Percentiles rank a stretch among this genome's conserved stretches.
phyloP scores from a whole-genome alignment of 306 rosid genomes.

The Lablab purpureus region DNA sequence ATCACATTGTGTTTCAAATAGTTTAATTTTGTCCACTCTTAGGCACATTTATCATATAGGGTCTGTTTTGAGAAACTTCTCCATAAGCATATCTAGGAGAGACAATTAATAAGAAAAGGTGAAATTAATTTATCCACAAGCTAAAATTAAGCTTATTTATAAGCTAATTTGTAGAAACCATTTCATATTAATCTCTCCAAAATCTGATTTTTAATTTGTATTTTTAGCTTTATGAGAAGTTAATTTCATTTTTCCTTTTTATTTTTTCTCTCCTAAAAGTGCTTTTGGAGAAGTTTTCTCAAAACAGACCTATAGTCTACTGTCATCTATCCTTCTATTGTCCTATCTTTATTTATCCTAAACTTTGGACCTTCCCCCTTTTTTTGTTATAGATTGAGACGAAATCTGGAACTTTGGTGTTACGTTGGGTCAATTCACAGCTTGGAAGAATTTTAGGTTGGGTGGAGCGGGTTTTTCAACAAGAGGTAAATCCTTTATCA shows the following conservation, averaged over 20 bases:
- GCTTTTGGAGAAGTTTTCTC: too few relatives aligned
- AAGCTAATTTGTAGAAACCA: too few relatives aligned
- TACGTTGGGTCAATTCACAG: conserved; percentile 98
- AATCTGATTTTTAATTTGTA: too few relatives aligned
- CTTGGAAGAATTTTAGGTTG: conserved; percentile 93
- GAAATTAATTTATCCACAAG: too few relatives aligned
- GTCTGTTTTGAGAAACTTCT: too few relatives aligned
- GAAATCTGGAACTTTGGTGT: conserved; percentile 93
- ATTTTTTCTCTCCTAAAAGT: too few relatives aligned
- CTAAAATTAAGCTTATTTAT: too few relatives aligned
- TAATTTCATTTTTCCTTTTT: too few relatives aligned
- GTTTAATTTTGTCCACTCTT: conserved; percentile 25
- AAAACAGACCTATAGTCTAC: background rate
- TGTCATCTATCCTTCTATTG: conserved; percentile 37
- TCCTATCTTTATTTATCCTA: conserved; percentile 27
- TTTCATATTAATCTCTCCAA: too few relatives aligned
- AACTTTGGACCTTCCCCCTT: conserved; percentile 21
- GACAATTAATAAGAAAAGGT: too few relatives aligned
- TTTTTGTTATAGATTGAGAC: conserved; percentile 75
- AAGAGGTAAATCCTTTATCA: conserved; percentile 69
- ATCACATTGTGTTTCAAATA: conserved; percentile 13
- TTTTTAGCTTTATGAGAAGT: too few relatives aligned
- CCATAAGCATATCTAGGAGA: too few relatives aligned
- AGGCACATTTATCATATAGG: background rate
- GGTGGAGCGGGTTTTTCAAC: conserved; percentile 91